Base-by-base conservation (phyloP, 2,329 filamentous ascomycete species). In the Ilyonectria destructans region DNA sequence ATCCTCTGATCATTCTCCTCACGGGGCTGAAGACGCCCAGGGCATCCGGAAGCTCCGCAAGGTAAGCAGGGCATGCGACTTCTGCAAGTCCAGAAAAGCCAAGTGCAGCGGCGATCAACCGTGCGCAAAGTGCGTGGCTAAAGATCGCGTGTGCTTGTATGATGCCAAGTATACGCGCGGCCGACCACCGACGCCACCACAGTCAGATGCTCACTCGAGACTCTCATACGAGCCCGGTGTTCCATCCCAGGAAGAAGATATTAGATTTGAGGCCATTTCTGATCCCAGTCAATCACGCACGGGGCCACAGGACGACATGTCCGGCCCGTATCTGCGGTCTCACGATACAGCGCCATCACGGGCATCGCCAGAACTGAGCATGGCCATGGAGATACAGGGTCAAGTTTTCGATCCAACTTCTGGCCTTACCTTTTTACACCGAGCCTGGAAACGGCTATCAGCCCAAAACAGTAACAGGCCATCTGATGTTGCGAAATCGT, bases 321-420 rank as follows among this genome's bases (percentile, higher is more conserved):
- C 60, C 21, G 40, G 58, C 23, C 57, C 33, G 15, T 61, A 51
- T 54, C 23, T 51, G 23, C 37, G 37, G 21, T 56, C 52, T 7
- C 64, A 62, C 2, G 85, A 85, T 63, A 76, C 77, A 0, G 83
- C 84, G 3, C 80, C 86, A 0, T 77, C 69, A 3, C 72, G 72
- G 23, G 75, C 61, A 21, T 88, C 85, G 1, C 86, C 83, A 1
- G 85, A 83, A 56, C 81, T 82, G 4, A 82, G 80, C 6, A 81
- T 82, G 21, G 83, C 85, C 1, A 43, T 43, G 40, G 86, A 88
- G 67, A 83, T 87, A 2, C 83, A 86, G 62, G 86, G 85, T 1
- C 85, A 88, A 51, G 86, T 86, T 60, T 82, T 87, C 17, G 86
- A 87, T 13, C 83, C 85, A 6, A 84, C 86, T 0, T 88, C 86